Evolutionary conservation across 257 asterid genomes (phyloP).

Genomic region (Prunella vulgaris): DNA sequence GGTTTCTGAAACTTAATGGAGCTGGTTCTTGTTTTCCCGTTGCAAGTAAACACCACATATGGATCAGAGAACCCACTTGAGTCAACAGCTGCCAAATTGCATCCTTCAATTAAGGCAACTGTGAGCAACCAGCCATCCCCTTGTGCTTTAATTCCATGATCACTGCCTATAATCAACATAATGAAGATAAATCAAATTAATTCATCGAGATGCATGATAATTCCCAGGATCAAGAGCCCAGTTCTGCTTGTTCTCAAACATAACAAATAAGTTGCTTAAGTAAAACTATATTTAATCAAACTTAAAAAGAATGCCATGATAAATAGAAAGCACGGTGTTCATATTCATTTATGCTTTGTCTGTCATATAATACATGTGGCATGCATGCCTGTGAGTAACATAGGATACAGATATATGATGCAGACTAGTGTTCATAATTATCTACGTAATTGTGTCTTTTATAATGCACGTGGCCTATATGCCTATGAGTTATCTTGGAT

Average conservation of each 20-base stretch:
- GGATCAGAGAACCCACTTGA: slow-evolving; percentile 93
- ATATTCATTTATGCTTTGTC: background rate
- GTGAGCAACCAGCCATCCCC: slow-evolving; percentile 98
- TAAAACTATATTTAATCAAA: background rate
- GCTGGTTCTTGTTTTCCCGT: slow-evolving; percentile 81
- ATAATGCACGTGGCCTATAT: no score
- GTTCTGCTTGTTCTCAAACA: background rate
- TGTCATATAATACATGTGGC: background rate
- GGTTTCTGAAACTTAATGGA: slow-evolving; percentile 93
- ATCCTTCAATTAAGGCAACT: slow-evolving; percentile 90
- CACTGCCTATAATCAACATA: slow-evolving; percentile 55
- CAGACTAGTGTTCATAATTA: background rate
- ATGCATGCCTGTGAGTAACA: background rate
- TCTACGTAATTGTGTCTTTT: background rate
- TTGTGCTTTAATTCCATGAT: slow-evolving; percentile 94
- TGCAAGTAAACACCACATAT: slow-evolving; percentile 94
- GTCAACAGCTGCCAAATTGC: slow-evolving; percentile 80
- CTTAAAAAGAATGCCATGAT: background rate
- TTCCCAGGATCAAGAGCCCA: background rate
- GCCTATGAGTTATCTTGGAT: background rate
- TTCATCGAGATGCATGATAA: slow-evolving; percentile 4
- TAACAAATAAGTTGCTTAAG: slow-evolving; percentile 1
- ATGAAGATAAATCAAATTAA: slow-evolving; percentile 11
- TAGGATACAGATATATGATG: background rate
- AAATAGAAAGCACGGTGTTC: background rate